phyloP scores from a whole-genome alignment of 805 yeast genomes.

The Hanseniaspora lachancei region DNA sequence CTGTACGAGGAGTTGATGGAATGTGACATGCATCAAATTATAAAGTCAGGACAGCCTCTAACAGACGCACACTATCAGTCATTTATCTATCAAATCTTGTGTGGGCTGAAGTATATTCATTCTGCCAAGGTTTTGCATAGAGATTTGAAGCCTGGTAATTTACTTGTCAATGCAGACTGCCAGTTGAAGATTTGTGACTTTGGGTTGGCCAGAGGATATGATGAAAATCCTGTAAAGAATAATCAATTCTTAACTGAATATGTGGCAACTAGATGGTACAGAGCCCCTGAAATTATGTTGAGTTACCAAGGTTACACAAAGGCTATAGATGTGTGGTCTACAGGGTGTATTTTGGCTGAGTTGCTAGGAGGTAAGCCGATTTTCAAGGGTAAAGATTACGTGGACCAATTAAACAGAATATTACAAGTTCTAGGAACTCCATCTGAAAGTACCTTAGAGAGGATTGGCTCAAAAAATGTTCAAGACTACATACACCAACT shows the following conservation, averaged over 20 bases:
- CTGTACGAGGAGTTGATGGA: slow-evolving; percentile 95
- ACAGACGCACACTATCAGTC: slow-evolving; percentile 93
- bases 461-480: slow-evolving; percentile 77
- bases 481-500: slow-evolving; percentile 80
- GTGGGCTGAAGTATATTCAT: slow-evolving; percentile 83
- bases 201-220: slow-evolving; percentile 87
- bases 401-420: slow-evolving; percentile 84
- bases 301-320: slow-evolving; percentile 89
- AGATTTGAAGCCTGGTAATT: slow-evolving; percentile 87
- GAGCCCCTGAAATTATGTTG: slow-evolving; percentile 96
- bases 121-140: slow-evolving; percentile 87
- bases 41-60: slow-evolving; percentile 81
- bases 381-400: slow-evolving; percentile 91
- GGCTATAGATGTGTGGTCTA: slow-evolving; percentile 96
- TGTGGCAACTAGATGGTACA: slow-evolving; percentile 96
- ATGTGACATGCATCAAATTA: slow-evolving; percentile 96
- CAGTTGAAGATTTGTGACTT: slow-evolving; percentile 93
- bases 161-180: slow-evolving; percentile 89
- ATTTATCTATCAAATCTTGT: slow-evolving; percentile 78
- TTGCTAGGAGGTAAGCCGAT: slow-evolving; percentile 80
- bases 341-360: slow-evolving; percentile 93
- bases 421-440: slow-evolving; percentile 87
- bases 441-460: slow-evolving; percentile 48
- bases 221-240: slow-evolving; percentile 67
- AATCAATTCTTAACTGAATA: slow-evolving; percentile 94